Base-by-base conservation (phyloP, 1,139 yeast species). In the Insectozyma bohioensis region DNA sequence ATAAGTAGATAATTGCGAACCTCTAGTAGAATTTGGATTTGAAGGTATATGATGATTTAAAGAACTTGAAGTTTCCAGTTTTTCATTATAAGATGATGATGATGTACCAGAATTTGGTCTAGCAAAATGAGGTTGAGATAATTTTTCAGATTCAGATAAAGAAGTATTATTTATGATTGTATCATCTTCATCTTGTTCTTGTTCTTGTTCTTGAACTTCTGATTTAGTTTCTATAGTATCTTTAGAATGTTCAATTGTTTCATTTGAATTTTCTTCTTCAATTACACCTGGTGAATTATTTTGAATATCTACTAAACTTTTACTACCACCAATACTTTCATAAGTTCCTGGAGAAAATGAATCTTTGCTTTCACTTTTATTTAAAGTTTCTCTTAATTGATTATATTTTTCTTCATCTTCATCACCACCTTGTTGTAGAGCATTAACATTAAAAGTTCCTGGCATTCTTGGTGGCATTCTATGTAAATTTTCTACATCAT, bases 371-470 rank as follows among this genome's bases (percentile, higher is more conserved):
- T 27, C 31, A 13, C 30, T 32, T 15, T 31, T 30, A 23, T 35
- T 33, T 21, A 34, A 24, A 7, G 36, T 30, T 17, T 37, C 28
- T 8, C 36, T 40, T 16, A 40, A 31, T 24, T 38, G 32, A 10
- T 31, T 35, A 15, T 32, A 35, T 20, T 33, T 28, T 14, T 52
- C 53, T 20, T 49, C 49, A 34, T 51, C 54, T 28, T 50, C 41
- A 12, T 47, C 50, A 28, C 47, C 45, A 28, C 50, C 45, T 13
- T 43, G 42, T 31, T 56, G 56, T 16, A 80, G 54, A 1, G 76
- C 84, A 39, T 65, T 72, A 30, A 80, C 80, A 49, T 80, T 73
- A 43, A 72, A 61, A 0, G 81, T 72, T 1, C 79, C 86, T 1
- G 82, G 80, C 54, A 74, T 67, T 30, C 86, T 57, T 8, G 85